These are phyloP conservation scores for Dispira simplex DNA, from an alignment of 192 early-diverging fungal species.

Conservation along the genomic window DNA sequence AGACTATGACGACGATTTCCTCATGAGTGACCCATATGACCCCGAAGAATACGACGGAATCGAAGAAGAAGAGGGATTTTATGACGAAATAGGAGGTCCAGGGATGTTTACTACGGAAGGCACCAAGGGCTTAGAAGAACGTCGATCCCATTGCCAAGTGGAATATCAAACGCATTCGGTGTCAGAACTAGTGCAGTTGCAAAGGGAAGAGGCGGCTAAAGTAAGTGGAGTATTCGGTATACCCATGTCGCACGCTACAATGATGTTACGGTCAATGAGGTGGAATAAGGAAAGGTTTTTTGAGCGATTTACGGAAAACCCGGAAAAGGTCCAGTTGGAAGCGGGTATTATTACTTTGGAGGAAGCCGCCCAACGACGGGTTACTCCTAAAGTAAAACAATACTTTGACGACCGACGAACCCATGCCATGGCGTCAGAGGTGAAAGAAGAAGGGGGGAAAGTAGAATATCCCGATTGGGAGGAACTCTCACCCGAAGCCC, in stretches of 20 bases:
- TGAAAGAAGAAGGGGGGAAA: too few species aligned
- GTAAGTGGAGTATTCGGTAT: constrained; percentile 60
- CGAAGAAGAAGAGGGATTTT: constrained; percentile 38
- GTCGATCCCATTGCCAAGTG: constrained; percentile 52
- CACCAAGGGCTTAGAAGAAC: constrained; percentile 32
- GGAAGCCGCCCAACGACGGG: constrained; percentile 22
- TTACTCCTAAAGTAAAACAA: constrained; percentile 14
- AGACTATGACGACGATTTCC: constrained; percentile 6
- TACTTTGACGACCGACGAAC: constrained; percentile 18
- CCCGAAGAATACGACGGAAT: constrained; percentile 27
- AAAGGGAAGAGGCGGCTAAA: constrained; percentile 48
- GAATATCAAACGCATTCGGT: constrained; percentile 52
- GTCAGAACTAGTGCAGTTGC: constrained; percentile 39
- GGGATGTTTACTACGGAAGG: constrained; percentile 14
- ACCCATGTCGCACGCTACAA: constrained; percentile 45
- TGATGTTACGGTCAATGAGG: constrained; percentile 56
- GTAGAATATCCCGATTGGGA: neutral
- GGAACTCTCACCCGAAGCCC: neutral
- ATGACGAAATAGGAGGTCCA: constrained; percentile 12
- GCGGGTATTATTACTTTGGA: constrained; percentile 47
- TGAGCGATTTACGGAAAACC: constrained; percentile 60
- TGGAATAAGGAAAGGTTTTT: constrained; percentile 82
- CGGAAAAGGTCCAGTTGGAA: constrained; percentile 34
- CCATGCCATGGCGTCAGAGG: constrained; percentile 8
- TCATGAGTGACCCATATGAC: constrained; percentile 13